Base-by-base conservation (phyloP, 1,284 basidiomycete species). In the Lignosus rhinocerotis region DNA sequence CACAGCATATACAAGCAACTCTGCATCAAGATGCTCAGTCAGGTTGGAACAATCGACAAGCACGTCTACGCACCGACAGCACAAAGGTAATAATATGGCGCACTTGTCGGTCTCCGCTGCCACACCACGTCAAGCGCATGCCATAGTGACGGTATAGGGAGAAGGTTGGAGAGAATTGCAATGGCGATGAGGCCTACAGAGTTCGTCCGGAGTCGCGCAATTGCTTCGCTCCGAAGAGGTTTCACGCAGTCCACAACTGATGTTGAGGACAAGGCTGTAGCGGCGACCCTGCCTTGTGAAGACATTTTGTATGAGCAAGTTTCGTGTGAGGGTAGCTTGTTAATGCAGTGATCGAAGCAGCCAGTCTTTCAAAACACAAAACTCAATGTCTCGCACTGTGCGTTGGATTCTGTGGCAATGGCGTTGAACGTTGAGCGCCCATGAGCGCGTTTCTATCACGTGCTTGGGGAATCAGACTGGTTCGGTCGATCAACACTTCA, bases 211-310 rank as follows among this genome's bases (percentile, higher is more conserved):
- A 85, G 73, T 61, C 85, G 75, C 51, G 82, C 70, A 2, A 81
- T 65, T 0, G 85, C 85, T 64, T 86, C 84, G 41, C 78, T 76
- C 57, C 78, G 80, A 49, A 81, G 69, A 6, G 83, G 85, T 65
- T 84, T 86, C 63, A 85, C 67, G 52, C 74, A 71, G 61, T 77
- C 67, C 1, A 69, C 38, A 14, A 76, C 33, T 7, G 59, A 49
- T 14, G 55, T 41, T 6, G 58, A 46, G 2, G 58, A 31, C n/a
- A 31, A 45, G 1, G 60, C 33, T 19, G 59, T 43, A 38, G 48
- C 53, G 3, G 53, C 53, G 14, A 52, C 41, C 47, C 41, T 55
- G 14, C 49, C 53, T 49, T 34, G 39, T 6, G 44, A 33, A 14
- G 60, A 58, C 50, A 58, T 50, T 17, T 14, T 8, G 11, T n/a